Evolutionary conservation across 2,329 filamentous ascomycete genomes (phyloP).

Genomic region (Phialocephala sp.): DNA sequence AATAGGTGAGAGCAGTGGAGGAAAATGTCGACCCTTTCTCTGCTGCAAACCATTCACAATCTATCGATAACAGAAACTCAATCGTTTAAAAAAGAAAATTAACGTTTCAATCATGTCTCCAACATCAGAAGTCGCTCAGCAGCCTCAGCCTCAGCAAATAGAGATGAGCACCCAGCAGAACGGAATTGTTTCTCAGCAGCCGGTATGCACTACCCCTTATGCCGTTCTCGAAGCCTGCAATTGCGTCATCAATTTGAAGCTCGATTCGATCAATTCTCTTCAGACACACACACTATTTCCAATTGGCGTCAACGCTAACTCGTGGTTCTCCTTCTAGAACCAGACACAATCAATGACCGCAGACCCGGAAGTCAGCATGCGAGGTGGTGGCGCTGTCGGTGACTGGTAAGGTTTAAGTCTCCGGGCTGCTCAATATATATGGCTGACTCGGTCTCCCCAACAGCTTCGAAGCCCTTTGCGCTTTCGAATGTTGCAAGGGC

Average conservation of each 20-base stretch:
- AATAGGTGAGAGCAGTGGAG: not conserved
- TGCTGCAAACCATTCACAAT: not conserved
- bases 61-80: not conserved
- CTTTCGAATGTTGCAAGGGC: constrained; percentile 12
- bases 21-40: not conserved
- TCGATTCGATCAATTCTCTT: not conserved
- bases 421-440: not conserved
- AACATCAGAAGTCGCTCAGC: constrained; percentile 4
- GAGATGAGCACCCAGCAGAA: constrained; percentile 3
- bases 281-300: too few species aligned
- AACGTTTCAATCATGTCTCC: constrained; percentile 1
- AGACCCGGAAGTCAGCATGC: constrained; percentile 13
- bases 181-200: constrained; percentile 4
- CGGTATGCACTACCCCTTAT: constrained; percentile 6
- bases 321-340: not conserved
- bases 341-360: constrained; percentile 6
- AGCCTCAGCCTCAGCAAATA: constrained; percentile 4
- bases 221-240: not conserved
- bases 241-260: not conserved
- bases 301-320: not conserved
- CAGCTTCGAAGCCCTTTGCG: not conserved
- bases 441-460: not conserved
- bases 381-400: constrained; percentile 11
- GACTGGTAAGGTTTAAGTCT: constrained; percentile 3
- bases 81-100: not conserved